Evolutionary conservation across 495 filamentous ascomycete genomes (phyloP), one percentile per base, ranked within the genome.

Genomic region (Penicillium soppii): DNA sequence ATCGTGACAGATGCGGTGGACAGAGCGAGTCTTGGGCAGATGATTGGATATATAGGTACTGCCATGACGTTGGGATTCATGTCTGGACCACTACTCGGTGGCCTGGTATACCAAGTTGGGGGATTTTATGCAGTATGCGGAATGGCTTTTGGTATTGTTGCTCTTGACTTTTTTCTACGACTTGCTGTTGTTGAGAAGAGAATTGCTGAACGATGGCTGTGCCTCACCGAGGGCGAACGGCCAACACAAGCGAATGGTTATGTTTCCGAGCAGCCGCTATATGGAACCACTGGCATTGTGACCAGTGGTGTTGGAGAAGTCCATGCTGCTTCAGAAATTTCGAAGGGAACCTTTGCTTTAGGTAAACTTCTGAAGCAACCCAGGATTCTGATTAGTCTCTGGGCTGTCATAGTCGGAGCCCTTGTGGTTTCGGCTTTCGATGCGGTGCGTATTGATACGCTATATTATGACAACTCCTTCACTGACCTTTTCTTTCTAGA

Each of bases 1-100:
- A 66, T 92, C 13, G 67, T 92, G 16, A 85, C 82, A 8, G 89
- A 92, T 52, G 89, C 86, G 4, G 82, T 90, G 52, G 82, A 80
- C 4, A 71, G 68, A 43, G 65, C 71, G 10, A 66, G 75, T 10
- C 72, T 89, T 48, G 88, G 85, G 5, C 70, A 86, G 56, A 75
- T 76, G 3, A 79, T 91, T 78, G 89, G 89, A 5, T 89, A 81
- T 58, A 72, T 88, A 10, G 76, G 71, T 47, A 62, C 85, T 39
- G 77, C 77, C n/a, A 84, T 88, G 75, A 82, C 74, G 44, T 47
- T 88, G 5, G 85, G 76, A 1, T 68, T 87, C 41, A 70, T 91
- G 27, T 54, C 89, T 5, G 85, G 81, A 1, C 89, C 89, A 1
- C 59, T 89, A 19, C 72, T 91, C 5, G 88, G 89, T 2, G 88